These are phyloP conservation scores for Carnegiea gigantea DNA, from an alignment of 179 eudicot species.

Conservation along the genomic window DNA sequence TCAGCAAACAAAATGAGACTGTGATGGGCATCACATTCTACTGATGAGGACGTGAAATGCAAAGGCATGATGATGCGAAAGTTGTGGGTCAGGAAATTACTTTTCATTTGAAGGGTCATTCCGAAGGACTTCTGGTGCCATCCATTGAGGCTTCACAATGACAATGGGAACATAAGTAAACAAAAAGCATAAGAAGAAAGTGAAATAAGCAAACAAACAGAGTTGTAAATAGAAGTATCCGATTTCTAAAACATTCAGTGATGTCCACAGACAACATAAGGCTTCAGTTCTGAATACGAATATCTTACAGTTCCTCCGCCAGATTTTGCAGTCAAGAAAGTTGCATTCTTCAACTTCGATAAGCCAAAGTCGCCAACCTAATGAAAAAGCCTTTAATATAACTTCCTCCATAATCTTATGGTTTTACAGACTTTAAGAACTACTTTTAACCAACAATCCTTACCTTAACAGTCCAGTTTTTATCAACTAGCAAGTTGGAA, in stretches of 20 bases:
- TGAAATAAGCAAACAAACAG: background rate
- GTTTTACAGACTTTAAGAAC: background rate
- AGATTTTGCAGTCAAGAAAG: conserved; percentile 45
- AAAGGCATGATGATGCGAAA: background rate
- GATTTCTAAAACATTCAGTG: background rate
- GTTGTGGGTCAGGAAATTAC: conserved; percentile 37
- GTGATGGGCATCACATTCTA: background rate
- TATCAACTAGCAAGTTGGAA: conserved; percentile 79
- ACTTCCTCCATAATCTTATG: background rate
- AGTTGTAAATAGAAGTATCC: conserved; percentile 2
- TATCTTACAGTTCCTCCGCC: conserved; percentile 48
- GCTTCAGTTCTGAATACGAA: conserved; percentile 1
- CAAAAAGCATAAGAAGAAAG: background rate
- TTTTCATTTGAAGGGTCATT: conserved; percentile 86
- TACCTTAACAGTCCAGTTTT: conserved; percentile 85
- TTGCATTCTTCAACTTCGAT: conserved; percentile 47
- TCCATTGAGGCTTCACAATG: conserved; percentile 88
- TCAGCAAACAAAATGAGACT: too few relatives aligned
- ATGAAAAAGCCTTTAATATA: background rate
- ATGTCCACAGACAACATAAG: conserved; percentile 6
- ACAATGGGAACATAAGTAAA: conserved; percentile 4
- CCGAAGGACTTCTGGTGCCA: conserved; percentile 93
- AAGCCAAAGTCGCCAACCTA: conserved; percentile 54
- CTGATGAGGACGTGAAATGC: background rate
- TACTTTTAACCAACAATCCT: background rate